Evolutionary conservation across 306 rosid species (phyloP).

Genomic region (Quercus suber): DNA sequence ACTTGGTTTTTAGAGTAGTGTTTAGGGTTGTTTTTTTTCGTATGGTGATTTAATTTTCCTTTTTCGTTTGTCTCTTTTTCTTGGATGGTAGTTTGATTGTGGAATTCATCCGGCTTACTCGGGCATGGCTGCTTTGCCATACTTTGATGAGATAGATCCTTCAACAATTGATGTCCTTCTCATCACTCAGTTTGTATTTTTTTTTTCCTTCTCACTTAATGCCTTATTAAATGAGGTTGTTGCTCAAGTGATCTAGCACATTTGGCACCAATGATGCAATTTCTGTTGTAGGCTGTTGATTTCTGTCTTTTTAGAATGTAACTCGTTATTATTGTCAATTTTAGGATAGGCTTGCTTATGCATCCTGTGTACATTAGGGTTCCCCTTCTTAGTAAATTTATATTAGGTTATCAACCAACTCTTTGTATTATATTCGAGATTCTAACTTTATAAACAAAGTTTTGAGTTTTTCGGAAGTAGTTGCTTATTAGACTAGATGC

Average conservation of each 20-base stretch:
- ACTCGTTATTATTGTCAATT: too few relatives aligned
- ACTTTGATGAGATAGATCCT: constrained; percentile 95
- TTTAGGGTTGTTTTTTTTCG: not conserved
- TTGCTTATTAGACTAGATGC: not conserved
- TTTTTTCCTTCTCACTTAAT: too few relatives aligned
- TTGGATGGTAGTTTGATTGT: constrained; percentile 65
- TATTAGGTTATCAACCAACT: too few relatives aligned
- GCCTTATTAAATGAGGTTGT: too few relatives aligned
- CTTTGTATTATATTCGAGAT: not conserved
- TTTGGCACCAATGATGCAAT: too few relatives aligned
- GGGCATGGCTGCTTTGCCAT: constrained; percentile 97
- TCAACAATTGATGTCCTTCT: constrained; percentile 85
- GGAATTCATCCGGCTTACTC: constrained; percentile 92
- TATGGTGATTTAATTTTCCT: not conserved
- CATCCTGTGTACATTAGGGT: too few relatives aligned
- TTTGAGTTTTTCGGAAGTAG: not conserved
- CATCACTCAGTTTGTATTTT: constrained; percentile 63
- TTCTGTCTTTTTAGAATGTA: too few relatives aligned
- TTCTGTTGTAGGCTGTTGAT: too few relatives aligned
- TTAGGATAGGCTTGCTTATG: too few relatives aligned
- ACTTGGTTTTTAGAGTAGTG: not conserved
- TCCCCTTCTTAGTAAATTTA: too few relatives aligned
- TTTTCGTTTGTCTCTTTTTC: not conserved
- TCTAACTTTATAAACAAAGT: not conserved
- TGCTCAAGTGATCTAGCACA: too few relatives aligned